phyloP scores from a whole-genome alignment of 2,329 filamentous ascomycete species.

The Lasiodiplodia sp. region DNA sequence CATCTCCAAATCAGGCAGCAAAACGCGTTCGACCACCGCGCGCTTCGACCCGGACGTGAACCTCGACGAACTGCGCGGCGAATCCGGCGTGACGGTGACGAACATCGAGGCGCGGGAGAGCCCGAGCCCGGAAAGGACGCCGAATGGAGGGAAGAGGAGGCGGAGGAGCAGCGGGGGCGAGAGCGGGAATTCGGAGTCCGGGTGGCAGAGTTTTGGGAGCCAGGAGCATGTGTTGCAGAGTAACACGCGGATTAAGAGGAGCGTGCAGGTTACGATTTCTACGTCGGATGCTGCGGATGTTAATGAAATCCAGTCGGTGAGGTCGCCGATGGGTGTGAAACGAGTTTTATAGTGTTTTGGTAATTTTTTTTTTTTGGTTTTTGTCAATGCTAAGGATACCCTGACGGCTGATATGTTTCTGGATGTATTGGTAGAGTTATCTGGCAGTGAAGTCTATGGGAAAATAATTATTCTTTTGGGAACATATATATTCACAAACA shows the following conservation, averaged over 20 bases:
- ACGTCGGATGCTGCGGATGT: slow-evolving; percentile 9
- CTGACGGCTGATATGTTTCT: neutral
- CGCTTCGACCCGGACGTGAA: slow-evolving; percentile 18
- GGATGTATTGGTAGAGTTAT: too few relatives aligned
- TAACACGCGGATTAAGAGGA: slow-evolving; percentile 9
- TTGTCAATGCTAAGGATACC: neutral
- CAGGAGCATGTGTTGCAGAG: slow-evolving; percentile 14
- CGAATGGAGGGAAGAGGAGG: neutral
- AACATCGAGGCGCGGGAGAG: slow-evolving; percentile 7
- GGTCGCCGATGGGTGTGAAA: slow-evolving; percentile 2
- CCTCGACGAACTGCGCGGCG: slow-evolving; percentile 9
- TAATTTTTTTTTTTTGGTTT: neutral
- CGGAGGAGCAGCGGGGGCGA: neutral
- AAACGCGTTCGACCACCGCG: neutral
- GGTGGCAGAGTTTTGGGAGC: slow-evolving; percentile 20
- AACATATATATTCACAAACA: too few relatives aligned
- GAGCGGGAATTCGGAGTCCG: neutral
- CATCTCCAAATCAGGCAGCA: slow-evolving; percentile 25
- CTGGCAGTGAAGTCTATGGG: too few relatives aligned
- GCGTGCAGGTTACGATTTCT: slow-evolving; percentile 10
- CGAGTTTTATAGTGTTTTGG: slow-evolving; percentile 11
- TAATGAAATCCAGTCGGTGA: slow-evolving; percentile 10
- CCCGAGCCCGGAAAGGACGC: neutral
- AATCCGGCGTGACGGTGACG: neutral
- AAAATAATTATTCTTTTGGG: too few relatives aligned